A percentile compares a stretch with the other conserved stretches of the same genome.
Evolutionary conservation across 2,329 filamentous ascomycete genomes (phyloP).

Genomic region (Ceratocystis smalleyi): DNA sequence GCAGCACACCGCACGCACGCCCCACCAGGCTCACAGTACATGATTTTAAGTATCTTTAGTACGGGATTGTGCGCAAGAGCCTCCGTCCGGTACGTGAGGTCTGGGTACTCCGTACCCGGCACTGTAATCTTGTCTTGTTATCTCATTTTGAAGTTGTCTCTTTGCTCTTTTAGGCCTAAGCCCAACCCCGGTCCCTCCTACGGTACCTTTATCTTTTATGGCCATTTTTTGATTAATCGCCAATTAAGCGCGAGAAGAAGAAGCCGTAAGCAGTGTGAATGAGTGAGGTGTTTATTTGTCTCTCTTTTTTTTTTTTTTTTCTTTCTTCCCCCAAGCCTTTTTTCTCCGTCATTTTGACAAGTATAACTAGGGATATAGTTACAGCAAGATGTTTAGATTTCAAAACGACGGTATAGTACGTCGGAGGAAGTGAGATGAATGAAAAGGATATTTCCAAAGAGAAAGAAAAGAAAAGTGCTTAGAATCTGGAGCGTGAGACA

Average conservation of each 20-base stretch:
- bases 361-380: background rate
- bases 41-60: slow-evolving; percentile 3
- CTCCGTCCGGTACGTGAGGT: background rate
- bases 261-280: background rate
- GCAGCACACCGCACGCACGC: background rate
- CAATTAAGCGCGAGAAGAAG: background rate
- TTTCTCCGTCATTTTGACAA: background rate
- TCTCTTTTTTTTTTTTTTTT: background rate
- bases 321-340: background rate
- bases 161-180: background rate
- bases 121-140: slow-evolving; percentile 3
- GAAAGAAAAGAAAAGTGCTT: slow-evolving; percentile 3
- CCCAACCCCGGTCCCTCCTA: background rate
- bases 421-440: background rate
- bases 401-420: background rate
- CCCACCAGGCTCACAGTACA: background rate
- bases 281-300: background rate
- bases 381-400: too few species aligned
- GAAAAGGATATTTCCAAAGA: background rate
- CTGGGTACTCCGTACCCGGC: slow-evolving; percentile 3
- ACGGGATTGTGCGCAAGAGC: slow-evolving; percentile 4
- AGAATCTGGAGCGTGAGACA: too few species aligned
- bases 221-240: background rate
- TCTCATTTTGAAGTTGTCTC: background rate
- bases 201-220: slow-evolving; percentile 1